phyloP scores from a whole-genome alignment of 2,329 filamentous ascomycete genomes.

The Fusarium cicatricum region DNA sequence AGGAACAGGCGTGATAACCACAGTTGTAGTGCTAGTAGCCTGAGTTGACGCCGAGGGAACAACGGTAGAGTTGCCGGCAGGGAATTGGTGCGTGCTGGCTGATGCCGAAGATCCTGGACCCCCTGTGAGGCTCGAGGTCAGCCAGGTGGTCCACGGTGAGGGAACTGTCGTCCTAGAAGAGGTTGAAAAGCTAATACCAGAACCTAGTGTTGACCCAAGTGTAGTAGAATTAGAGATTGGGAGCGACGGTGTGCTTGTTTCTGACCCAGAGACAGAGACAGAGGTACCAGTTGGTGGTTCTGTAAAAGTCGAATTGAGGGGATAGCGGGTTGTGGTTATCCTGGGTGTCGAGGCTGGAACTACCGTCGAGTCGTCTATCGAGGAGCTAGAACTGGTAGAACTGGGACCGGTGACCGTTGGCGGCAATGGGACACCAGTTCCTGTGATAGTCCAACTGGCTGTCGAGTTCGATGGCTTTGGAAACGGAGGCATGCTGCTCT shows the following conservation, averaged over 20 bases:
- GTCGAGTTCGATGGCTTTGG: constrained; percentile 31
- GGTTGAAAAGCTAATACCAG: constrained; percentile 11
- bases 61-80: constrained; percentile 24
- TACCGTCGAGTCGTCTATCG: background rate
- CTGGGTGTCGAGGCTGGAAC: constrained; percentile 1
- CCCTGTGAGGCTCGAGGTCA: constrained; percentile 20
- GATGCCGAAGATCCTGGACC: constrained; percentile 2
- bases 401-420: constrained; percentile 8
- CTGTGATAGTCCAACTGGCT: background rate
- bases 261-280: constrained; percentile 6
- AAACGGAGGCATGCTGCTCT: constrained; percentile 20
- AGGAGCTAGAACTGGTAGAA: constrained; percentile 4
- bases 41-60: constrained; percentile 14
- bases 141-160: constrained; percentile 22
- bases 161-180: constrained; percentile 11
- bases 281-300: constrained; percentile 3
- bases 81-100: constrained; percentile 9
- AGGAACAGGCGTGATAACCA: constrained; percentile 8
- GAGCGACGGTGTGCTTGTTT: constrained; percentile 12
- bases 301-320: constrained; percentile 17
- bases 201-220: background rate
- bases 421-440: constrained; percentile 11
- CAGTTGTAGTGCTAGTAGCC: constrained; percentile 12
- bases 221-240: constrained; percentile 31
- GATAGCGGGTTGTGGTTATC: constrained; percentile 2